A percentile compares a stretch with the other conserved stretches of the same genome.
These are phyloP conservation scores for Diaporthe citriasiana DNA, from an alignment of 2,329 filamentous ascomycete genomes.

Conservation along the genomic window DNA sequence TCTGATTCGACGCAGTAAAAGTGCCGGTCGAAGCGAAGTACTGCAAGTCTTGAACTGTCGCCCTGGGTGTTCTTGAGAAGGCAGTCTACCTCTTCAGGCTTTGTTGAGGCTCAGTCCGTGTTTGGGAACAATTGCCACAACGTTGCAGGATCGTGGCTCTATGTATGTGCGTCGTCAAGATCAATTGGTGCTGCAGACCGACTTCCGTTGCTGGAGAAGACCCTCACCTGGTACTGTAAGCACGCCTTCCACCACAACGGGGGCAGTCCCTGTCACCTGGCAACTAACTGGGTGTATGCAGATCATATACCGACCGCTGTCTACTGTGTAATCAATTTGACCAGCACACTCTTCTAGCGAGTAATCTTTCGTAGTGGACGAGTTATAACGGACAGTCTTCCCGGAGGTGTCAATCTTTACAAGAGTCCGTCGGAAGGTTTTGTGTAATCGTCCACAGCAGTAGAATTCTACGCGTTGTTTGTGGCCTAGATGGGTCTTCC, in stretches of 20 bases:
- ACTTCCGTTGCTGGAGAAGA: conserved; percentile 9
- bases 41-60: no score
- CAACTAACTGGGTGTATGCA: no score
- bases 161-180: background rate
- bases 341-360: background rate
- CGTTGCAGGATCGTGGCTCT: background rate
- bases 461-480: background rate
- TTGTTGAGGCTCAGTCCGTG: background rate
- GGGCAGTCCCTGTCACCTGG: conserved; percentile 7
- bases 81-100: background rate
- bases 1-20: background rate
- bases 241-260: background rate
- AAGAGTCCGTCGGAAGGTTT: background rate
- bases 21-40: background rate
- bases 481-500: background rate
- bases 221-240: background rate
- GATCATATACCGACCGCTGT: no score
- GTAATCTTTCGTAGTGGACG: background rate
- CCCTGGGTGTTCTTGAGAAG: background rate
- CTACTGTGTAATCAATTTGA: no score
- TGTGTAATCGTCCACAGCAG: background rate
- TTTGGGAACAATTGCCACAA: background rate
- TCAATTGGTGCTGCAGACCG: background rate
- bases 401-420: background rate
- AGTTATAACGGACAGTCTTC: background rate